These are phyloP conservation scores for Trametes cubensis DNA, from an alignment of 768 basidiomycete species.

Conservation along the genomic window DNA sequence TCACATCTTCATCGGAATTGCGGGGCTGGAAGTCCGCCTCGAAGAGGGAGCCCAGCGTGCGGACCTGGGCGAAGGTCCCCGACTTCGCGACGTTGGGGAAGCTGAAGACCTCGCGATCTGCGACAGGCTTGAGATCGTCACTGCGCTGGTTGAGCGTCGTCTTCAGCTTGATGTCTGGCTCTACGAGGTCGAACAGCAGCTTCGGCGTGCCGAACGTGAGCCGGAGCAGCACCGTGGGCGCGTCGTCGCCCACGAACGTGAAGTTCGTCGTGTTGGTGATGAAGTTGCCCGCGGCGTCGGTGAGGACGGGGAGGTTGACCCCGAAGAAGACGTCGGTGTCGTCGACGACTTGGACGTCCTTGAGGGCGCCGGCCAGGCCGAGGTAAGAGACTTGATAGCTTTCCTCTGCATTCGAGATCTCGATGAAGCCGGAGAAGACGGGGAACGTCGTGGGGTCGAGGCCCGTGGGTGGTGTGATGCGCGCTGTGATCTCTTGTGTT, in stretches of 20 bases:
- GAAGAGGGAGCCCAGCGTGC: constrained; percentile 49
- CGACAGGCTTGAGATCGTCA: constrained; percentile 18
- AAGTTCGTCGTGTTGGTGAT: constrained; percentile 47
- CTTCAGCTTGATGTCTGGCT: constrained; percentile 42
- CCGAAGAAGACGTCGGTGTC: constrained; percentile 52
- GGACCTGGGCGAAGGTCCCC: constrained; percentile 42
- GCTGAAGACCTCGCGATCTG: constrained; percentile 35
- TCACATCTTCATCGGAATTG: constrained; percentile 40
- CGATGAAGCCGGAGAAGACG: constrained; percentile 62
- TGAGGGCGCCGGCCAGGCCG: constrained; percentile 46
- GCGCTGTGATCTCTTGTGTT: constrained; percentile 44
- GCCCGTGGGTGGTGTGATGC: constrained; percentile 50
- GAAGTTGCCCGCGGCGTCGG: constrained; percentile 45
- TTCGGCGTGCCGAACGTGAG: constrained; percentile 53
- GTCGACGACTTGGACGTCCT: constrained; percentile 54
- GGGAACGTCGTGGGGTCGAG: constrained; percentile 50
- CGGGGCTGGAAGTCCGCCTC: constrained; percentile 52
- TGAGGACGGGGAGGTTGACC: constrained; percentile 44
- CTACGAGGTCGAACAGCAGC: constrained; percentile 52
- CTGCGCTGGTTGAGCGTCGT: constrained; percentile 41
- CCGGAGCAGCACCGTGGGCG: constrained; percentile 43
- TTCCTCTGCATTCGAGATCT: constrained; percentile 38
- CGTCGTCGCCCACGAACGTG: constrained; percentile 47
- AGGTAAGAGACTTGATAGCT: constrained; percentile 50
- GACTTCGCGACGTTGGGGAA: constrained; percentile 40